Percentiles rank a stretch among this genome's conserved stretches.
phyloP scores from a whole-genome alignment of 495 filamentous ascomycete genomes.

The Neurospora sp. region DNA sequence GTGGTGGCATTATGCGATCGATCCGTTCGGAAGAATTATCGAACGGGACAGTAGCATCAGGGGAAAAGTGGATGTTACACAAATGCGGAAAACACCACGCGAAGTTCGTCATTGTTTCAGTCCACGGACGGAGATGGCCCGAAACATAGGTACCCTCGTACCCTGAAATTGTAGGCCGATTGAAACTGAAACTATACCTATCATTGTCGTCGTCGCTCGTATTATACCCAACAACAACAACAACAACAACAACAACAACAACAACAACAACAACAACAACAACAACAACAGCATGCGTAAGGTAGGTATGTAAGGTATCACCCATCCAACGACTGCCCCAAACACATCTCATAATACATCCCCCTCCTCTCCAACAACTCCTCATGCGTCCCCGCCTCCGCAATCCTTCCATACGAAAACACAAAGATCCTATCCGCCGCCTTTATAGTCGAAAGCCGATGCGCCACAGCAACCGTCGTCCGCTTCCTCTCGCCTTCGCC shows the following conservation, averaged over 20 bases:
- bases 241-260: no score
- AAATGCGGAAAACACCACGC: neutral
- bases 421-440: slow-evolving; percentile 46
- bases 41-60: neutral
- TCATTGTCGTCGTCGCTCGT: neutral
- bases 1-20: neutral
- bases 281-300: no score
- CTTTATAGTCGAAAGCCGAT: slow-evolving; percentile 44
- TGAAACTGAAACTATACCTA: neutral
- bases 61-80: neutral
- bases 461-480: slow-evolving; percentile 66
- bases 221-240: no score
- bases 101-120: neutral
- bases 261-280: no score
- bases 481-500: slow-evolving; percentile 20
- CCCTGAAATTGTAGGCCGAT: neutral
- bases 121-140: neutral
- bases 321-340: slow-evolving; percentile 21
- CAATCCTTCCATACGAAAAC: slow-evolving; percentile 34
- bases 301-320: no score
- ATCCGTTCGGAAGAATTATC: neutral
- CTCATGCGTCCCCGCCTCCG: slow-evolving; percentile 40
- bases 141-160: neutral
- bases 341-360: slow-evolving; percentile 32
- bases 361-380: slow-evolving; percentile 33